Base-by-base conservation (phyloP, 2,329 filamentous ascomycete genomes). In the Aspergillus candidus region DNA sequence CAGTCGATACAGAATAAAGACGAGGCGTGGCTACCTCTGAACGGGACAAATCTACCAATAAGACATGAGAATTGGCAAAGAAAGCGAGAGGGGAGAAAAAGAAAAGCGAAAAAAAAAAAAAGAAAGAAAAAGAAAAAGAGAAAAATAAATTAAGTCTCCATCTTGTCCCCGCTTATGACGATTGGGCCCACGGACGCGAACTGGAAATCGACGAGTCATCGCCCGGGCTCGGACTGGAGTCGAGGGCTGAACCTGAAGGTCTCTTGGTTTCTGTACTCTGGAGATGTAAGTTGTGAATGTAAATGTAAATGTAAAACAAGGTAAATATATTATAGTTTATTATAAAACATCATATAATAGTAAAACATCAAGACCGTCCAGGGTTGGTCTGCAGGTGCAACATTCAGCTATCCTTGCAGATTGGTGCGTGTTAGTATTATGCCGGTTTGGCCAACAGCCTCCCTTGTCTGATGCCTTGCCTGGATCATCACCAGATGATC, bases 131-230 rank as follows among this genome's bases (percentile, higher is more conserved):
- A 32, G 8, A 27, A 10, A 27, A 10, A 27, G 5, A 27, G 22
- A 10, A 10, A 27, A 27, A 27, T 6, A 27, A 27, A 27, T 27
- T 27, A 27, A 27, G 22, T 27, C 22, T 27, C 22, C 22, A 27
- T 27, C 22, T 3, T 35, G 43, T 39, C 41, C 32, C 42, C 35
- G 34, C 36, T 37, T 46, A 54, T 54, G 54, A 54, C 49, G 52
- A 52, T 48, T 54, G 48, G 51, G 44, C 45, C 46, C 49, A 56
- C 52, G 54, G 46, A 52, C 47, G 38, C 44, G 44, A 47, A 54
- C 43, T 46, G 50, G 49, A 41, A 50, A 44, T 54, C 40, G 56
- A 61, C 58, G 49, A 60, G 58, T 62, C 58, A 63, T 48, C 60
- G 59, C 41, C 45, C 50, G 44, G 54, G 57, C 49, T 48, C 35